phyloP scores from a whole-genome alignment of 139 green algal genomes.

The Penium margaritaceum region DNA sequence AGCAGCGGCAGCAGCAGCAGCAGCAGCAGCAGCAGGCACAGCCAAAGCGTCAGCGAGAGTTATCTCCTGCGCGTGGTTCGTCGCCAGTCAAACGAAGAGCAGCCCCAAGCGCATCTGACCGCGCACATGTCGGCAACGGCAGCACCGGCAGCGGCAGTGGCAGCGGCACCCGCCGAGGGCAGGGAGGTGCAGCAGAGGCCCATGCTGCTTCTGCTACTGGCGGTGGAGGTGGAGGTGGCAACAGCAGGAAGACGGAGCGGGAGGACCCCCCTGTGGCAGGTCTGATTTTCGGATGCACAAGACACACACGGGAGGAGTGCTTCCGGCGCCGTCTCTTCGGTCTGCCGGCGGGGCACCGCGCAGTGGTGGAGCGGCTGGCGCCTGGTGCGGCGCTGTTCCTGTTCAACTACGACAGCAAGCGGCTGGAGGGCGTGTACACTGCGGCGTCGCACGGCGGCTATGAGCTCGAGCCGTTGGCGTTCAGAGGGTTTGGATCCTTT shows the following conservation, averaged over 20 bases:
- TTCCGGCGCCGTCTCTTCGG: neutral
- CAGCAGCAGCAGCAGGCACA: too few relatives aligned
- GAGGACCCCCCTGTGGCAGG: neutral
- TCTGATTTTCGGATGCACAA: neutral
- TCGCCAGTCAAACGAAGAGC: too few relatives aligned
- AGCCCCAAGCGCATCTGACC: too few relatives aligned
- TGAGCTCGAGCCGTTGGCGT: neutral
- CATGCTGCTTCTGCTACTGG: too few relatives aligned
- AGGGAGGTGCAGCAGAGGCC: too few relatives aligned
- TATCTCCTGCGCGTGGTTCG: too few relatives aligned
- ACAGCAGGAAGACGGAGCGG: neutral
- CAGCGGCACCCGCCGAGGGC: too few relatives aligned
- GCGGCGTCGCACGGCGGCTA: neutral
- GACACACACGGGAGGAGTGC: neutral
- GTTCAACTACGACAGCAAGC: neutral
- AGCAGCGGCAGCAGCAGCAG: too few relatives aligned
- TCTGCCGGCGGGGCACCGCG: neutral
- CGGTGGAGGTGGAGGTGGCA: too few relatives aligned
- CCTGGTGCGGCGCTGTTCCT: neutral
- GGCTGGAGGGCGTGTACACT: neutral
- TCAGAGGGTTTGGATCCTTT: neutral
- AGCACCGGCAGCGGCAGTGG: too few relatives aligned
- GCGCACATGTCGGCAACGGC: too few relatives aligned
- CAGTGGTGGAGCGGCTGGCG: neutral
- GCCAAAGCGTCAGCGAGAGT: too few relatives aligned